Evolutionary conservation across 345 rosid species (phyloP).

Genomic region (Linum trigynum): DNA sequence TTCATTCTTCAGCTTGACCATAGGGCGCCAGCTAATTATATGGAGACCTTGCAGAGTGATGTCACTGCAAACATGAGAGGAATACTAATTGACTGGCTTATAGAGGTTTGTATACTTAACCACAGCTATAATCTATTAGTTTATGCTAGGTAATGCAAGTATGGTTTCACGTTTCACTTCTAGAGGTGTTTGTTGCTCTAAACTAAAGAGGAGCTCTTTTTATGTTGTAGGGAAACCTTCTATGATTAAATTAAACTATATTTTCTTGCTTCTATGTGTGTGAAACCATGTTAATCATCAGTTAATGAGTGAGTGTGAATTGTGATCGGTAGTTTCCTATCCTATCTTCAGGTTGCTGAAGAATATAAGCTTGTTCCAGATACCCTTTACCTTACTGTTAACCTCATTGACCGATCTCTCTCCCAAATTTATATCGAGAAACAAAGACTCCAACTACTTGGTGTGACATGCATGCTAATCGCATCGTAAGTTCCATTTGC

Average conservation of each 20-base stretch:
- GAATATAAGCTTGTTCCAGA: slow-evolving; percentile 85
- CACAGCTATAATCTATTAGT: not conserved
- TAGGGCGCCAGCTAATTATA: slow-evolving; percentile 63
- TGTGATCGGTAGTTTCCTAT: slow-evolving; percentile 4
- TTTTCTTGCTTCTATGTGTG: slow-evolving; percentile 12
- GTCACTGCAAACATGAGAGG: slow-evolving; percentile 68
- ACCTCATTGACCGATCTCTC: slow-evolving; percentile 80
- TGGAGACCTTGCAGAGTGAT: slow-evolving; percentile 67
- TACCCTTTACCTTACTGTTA: slow-evolving; percentile 85
- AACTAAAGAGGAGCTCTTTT: no score
- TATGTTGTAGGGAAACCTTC: not conserved
- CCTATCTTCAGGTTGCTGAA: slow-evolving; percentile 65
- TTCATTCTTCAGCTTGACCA: slow-evolving; percentile 50
- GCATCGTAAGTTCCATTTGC: slow-evolving; percentile 68
- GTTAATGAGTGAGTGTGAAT: not conserved
- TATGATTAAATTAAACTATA: not conserved
- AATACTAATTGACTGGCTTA: slow-evolving; percentile 86
- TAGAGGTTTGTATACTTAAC: slow-evolving; percentile 52
- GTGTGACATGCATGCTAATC: slow-evolving; percentile 91
- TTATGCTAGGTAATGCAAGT: not conserved
- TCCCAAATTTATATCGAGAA: slow-evolving; percentile 57
- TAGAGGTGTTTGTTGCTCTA: no score
- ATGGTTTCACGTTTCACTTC: no score
- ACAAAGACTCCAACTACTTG: slow-evolving; percentile 86
- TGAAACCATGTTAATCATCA: not conserved